Evolutionary conservation across 768 basidiomycete species (phyloP), one percentile per base, ranked within the genome.

Genomic region (Pulveroboletus ravenelii): DNA sequence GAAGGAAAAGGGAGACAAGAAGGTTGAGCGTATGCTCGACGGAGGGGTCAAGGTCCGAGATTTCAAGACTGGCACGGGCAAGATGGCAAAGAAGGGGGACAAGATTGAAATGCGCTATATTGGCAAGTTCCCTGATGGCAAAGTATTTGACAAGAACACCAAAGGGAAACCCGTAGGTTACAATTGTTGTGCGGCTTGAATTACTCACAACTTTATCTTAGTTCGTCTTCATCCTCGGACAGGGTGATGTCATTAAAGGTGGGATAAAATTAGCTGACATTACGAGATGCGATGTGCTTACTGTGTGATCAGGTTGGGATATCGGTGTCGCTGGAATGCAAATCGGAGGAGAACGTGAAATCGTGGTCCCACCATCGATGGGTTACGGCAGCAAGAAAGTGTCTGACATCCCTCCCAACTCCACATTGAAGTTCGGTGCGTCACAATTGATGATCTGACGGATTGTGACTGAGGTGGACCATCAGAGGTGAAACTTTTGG

Each of bases 201-300:
- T 41, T n/a, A 10, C 41, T 44, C 30, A 36, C 23, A 32, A 49
- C 20, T 40, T 7, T 18, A 18, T 36, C 50, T 23, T 58, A 90
- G 80, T 87, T 93, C 69, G 69, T 72, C 38, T 93, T 93, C 78
- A 77, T 70, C 29, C 77, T 98, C 20, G 95, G 94, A 34, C 74
- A 79, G 51, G 91, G 90, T 23, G 87, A 95, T 65, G 95, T 98
- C 46, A 96, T 98, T 70, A 91, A 92, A 75, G 89, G 86, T 84
- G 50, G 41, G 72, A 27, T 53, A 30, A 39, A 36, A 41, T 38
- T 17, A 17, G 6, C 12, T 54, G 29, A 29, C 20, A 14, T 25
- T 27, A 14, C 48, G 30, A 41, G 7, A 17, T 17, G 5, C 31
- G 15, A 35, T 51, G 17, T 10, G 36, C 47, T 62, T 12, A 56